Conservation (phyloP, 2,329 filamentous ascomycete species). For the Fusarium nanum region DNA sequence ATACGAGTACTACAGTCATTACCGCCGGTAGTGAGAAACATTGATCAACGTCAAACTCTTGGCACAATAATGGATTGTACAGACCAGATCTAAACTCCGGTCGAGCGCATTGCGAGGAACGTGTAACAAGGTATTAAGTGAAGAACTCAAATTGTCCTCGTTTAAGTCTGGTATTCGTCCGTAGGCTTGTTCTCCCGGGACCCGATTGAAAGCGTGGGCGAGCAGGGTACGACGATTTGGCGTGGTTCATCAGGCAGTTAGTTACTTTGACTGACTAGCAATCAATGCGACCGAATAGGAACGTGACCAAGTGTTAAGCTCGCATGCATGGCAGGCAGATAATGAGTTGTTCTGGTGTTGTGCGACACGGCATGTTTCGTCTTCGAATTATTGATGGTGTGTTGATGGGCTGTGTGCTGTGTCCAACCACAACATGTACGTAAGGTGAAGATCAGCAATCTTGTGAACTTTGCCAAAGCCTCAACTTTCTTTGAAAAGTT, state of each 20-base stretch:
- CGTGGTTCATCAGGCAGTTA: slow-evolving; percentile 21
- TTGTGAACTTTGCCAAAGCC: slow-evolving; percentile 3
- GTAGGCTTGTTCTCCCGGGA: slow-evolving; percentile 6
- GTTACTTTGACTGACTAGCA: slow-evolving; percentile 8
- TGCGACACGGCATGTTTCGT: slow-evolving; percentile 35
- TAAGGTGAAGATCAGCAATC: slow-evolving; percentile 24
- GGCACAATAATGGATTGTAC: slow-evolving; percentile 1
- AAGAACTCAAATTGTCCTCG: neutral
- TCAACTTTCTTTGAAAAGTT: slow-evolving; percentile 9
- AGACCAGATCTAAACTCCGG: neutral
- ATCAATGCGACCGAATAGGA: slow-evolving; percentile 5
- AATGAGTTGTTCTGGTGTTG: slow-evolving; percentile 40
- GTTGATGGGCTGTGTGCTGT: slow-evolving; percentile 16
- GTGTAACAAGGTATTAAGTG: neutral
- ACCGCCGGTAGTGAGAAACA: slow-evolving; percentile 11
- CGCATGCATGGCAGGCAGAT: slow-evolving; percentile 41
- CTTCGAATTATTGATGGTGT: slow-evolving; percentile 22
- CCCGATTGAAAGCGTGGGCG: neutral
- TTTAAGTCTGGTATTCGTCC: neutral
- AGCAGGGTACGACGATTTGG: slow-evolving; percentile 11
- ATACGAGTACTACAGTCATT: slow-evolving; percentile 14
- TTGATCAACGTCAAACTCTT: slow-evolving; percentile 17
- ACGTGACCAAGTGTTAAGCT: slow-evolving; percentile 13
- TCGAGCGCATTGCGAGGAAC: neutral
- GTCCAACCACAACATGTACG: slow-evolving; percentile 29